These are phyloP conservation scores for Pulveroboletus ravenelii DNA, from an alignment of 768 basidiomycete genomes.

Conservation along the genomic window DNA sequence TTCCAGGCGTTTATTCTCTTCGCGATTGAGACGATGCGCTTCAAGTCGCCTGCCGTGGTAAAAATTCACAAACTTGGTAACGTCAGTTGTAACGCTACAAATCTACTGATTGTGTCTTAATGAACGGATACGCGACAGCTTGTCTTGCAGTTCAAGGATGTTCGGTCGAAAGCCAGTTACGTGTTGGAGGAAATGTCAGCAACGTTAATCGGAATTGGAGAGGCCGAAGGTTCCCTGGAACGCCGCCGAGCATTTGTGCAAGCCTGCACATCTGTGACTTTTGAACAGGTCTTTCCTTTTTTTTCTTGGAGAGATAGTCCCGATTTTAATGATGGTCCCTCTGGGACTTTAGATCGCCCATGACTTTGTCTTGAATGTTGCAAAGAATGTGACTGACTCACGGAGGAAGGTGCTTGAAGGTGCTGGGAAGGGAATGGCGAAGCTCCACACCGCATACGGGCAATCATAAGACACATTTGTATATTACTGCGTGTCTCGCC, in stretches of 20 bases:
- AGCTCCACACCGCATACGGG: conserved; percentile 41
- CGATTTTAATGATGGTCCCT: background rate
- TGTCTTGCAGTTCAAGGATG: conserved; percentile 57
- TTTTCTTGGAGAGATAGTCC: background rate
- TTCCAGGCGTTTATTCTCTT: conserved; percentile 69
- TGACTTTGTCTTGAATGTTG: conserved; percentile 56
- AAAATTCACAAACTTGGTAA: conserved; percentile 71
- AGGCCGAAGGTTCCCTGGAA: conserved; percentile 49
- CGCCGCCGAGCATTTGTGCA: conserved; percentile 49
- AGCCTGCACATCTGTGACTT: conserved; percentile 41
- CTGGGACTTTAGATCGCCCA: conserved; percentile 48
- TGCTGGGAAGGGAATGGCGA: conserved; percentile 62
- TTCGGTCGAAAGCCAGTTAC: conserved; percentile 49
- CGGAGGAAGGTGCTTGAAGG: conserved; percentile 71
- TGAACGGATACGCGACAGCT: conserved; percentile 41
- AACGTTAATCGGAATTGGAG: conserved; percentile 45
- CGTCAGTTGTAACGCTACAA: conserved; percentile 38
- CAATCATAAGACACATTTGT: conserved; percentile 15
- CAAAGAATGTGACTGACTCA: conserved; percentile 64
- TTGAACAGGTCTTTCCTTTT: conserved; percentile 30
- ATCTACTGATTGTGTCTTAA: background rate
- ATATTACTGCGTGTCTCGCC: conserved; percentile 5
- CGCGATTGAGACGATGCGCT: conserved; percentile 63
- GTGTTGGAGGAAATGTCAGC: conserved; percentile 56
- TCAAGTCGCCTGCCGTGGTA: conserved; percentile 63